Conservation (phyloP, 2,329 filamentous ascomycete genomes). For the Chaetomiaceae sp. region DNA sequence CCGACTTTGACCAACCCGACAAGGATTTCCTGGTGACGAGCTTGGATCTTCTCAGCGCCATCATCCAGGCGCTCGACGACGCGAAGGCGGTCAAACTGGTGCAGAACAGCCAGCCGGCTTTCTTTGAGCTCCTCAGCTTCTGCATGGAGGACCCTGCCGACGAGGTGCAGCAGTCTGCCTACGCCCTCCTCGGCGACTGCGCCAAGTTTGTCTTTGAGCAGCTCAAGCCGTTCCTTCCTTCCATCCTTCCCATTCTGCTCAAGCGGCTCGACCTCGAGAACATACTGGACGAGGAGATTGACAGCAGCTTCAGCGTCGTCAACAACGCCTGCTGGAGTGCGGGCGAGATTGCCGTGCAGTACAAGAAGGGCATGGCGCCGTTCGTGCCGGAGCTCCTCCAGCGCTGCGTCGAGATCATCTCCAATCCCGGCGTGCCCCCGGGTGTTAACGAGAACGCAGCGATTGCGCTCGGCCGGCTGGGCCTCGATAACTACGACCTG, state of each 20-base stretch:
- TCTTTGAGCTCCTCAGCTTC: constrained; percentile 85
- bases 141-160: constrained; percentile 90
- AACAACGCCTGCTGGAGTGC: constrained; percentile 98
- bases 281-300: constrained; percentile 73
- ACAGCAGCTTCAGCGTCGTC: constrained; percentile 83
- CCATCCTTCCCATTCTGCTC: constrained; percentile 75
- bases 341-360: constrained; percentile 83
- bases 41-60: constrained; percentile 84
- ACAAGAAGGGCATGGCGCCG: constrained; percentile 68
- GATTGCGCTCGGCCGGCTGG: constrained; percentile 84
- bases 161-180: constrained; percentile 93
- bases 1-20: constrained; percentile 71
- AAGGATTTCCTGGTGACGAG: constrained; percentile 97
- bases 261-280: constrained; percentile 80
- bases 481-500: constrained; percentile 69
- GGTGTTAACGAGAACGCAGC: constrained; percentile 91
- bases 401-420: constrained; percentile 75
- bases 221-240: constrained; percentile 67
- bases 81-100: constrained; percentile 74
- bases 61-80: constrained; percentile 81
- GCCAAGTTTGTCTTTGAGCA: constrained; percentile 87
- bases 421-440: constrained; percentile 77
- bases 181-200: constrained; percentile 90
- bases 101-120: constrained; percentile 68
- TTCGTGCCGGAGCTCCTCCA: constrained; percentile 75